Evolutionary conservation across 164 flowering plant genomes (phyloP).

Genomic region (Nymphaea thermarum): DNA sequence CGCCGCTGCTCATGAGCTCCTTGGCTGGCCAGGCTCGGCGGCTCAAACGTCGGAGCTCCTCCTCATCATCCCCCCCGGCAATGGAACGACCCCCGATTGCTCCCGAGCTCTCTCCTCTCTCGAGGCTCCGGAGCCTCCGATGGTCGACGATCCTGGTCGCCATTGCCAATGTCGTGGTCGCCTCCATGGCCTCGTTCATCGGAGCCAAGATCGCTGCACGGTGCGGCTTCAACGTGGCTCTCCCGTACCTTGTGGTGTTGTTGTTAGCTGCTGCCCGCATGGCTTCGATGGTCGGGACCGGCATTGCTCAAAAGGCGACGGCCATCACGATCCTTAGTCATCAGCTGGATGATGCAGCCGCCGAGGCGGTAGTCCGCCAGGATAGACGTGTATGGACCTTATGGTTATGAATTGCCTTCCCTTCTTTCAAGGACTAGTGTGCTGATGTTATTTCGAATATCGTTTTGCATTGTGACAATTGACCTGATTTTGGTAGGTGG

Average conservation of each 20-base stretch:
- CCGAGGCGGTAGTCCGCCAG: constrained; percentile 36
- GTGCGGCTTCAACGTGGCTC: background rate
- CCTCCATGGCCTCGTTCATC: background rate
- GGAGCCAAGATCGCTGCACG: background rate
- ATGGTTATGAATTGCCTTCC: background rate
- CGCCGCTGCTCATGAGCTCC: too few species aligned
- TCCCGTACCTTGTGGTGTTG: constrained; percentile 21
- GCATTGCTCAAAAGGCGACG: constrained; percentile 44
- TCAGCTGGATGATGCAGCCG: constrained; percentile 16
- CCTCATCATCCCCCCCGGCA: too few species aligned
- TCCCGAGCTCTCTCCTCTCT: constrained; percentile 13
- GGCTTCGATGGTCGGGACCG: constrained; percentile 33
- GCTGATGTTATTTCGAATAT: background rate
- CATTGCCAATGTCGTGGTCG: constrained; percentile 16
- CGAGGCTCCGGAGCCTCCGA: constrained; percentile 22
- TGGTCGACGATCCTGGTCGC: constrained; percentile 25
- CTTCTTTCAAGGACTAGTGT: background rate
- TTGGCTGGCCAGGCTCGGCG: too few species aligned
- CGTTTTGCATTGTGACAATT: too few species aligned
- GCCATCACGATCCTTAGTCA: constrained; percentile 30
- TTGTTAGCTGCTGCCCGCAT: constrained; percentile 24
- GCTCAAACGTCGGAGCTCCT: too few species aligned
- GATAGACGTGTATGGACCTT: constrained; percentile 40
- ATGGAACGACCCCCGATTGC: too few species aligned
- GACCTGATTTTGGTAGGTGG: too few species aligned